Evolutionary conservation across 495 filamentous ascomycete species (phyloP).

Genomic region (Hypoxylon trugodes): DNA sequence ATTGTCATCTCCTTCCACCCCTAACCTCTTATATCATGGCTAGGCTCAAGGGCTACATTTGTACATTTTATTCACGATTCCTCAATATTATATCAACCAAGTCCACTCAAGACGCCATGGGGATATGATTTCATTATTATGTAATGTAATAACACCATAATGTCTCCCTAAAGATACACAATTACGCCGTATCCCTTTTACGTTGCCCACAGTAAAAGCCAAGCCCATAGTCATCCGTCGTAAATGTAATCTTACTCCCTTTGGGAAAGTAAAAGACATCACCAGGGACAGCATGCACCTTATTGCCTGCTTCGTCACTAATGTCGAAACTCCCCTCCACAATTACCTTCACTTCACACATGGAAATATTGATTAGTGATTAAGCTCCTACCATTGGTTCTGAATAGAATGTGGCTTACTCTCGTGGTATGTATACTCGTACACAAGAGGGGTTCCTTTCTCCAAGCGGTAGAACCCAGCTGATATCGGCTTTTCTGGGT

Average conservation of each 20-base stretch:
- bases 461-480: conserved; percentile 78
- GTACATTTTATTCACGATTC: conserved; percentile 7
- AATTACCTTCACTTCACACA: conserved; percentile 75
- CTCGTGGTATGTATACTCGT: conserved; percentile 80
- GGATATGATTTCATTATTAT: conserved; percentile 11
- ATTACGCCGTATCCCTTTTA: conserved; percentile 19
- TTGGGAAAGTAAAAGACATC: conserved; percentile 83
- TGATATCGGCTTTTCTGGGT: conserved; percentile 70
- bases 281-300: conserved; percentile 70
- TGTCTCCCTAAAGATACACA: not conserved
- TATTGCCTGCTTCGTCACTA: conserved; percentile 71
- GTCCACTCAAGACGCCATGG: no score
- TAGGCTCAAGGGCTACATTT: conserved; percentile 2
- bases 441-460: conserved; percentile 76
- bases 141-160: not conserved
- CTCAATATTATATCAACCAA: not conserved
- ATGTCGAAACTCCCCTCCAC: conserved; percentile 81
- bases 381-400: not conserved
- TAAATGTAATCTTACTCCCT: conserved; percentile 80
- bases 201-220: conserved; percentile 70
- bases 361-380: not conserved
- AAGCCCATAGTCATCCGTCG: conserved; percentile 72
- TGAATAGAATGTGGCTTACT: conserved; percentile 51
- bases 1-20: conserved; percentile 14
- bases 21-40: not conserved